phyloP scores from a whole-genome alignment of 73 alveolate species.

The Tetrahymena borealis region DNA sequence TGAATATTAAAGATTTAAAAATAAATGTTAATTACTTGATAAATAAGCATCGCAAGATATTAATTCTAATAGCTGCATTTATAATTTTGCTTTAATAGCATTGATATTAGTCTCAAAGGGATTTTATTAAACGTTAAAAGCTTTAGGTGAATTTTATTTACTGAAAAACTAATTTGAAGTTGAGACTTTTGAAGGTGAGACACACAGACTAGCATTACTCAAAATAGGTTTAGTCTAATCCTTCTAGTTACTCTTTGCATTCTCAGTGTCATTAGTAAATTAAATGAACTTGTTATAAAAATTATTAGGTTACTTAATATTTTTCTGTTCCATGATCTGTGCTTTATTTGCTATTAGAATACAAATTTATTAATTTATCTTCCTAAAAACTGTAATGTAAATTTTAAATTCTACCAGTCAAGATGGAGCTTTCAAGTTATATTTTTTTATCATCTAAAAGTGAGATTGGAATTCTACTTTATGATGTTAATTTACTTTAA shows the following conservation, averaged over 20 bases:
- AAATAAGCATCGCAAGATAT: background rate
- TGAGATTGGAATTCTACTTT: background rate
- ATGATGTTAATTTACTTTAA: background rate
- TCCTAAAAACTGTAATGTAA: background rate
- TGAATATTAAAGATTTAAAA: no score
- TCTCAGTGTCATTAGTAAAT: background rate
- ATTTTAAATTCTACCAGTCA: background rate
- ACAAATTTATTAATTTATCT: background rate
- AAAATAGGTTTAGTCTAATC: background rate
- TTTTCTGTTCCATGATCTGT: background rate
- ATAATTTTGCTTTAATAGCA: background rate
- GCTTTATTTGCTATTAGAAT: background rate
- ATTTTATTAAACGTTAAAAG: background rate
- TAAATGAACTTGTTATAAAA: background rate
- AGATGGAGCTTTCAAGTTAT: background rate
- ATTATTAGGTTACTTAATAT: background rate
- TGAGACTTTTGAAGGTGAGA: background rate
- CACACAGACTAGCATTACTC: background rate
- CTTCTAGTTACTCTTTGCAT: background rate
- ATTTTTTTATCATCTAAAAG: background rate
- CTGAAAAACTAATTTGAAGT: background rate
- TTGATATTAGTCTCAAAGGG: background rate
- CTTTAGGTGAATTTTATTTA: background rate
- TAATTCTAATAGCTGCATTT: background rate
- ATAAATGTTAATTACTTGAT: background rate